Conservation (phyloP, 176 grass and related monocot species). For the Urochloa ruziziensis region DNA sequence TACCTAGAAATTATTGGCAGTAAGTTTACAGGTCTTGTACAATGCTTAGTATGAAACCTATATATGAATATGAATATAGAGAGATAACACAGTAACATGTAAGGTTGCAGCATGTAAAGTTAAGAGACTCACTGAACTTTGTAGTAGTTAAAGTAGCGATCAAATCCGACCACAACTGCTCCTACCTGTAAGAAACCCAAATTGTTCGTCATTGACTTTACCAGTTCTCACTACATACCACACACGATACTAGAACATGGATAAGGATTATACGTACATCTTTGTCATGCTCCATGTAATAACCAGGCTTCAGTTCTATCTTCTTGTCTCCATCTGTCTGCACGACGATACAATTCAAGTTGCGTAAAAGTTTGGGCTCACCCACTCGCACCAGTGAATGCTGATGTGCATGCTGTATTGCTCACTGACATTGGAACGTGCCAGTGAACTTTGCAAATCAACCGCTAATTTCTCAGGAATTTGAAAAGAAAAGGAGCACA, state of each 20-base stretch:
- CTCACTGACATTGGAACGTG: neutral
- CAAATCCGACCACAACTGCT: constrained; percentile 95
- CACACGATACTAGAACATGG: neutral
- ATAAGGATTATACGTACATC: constrained; percentile 50
- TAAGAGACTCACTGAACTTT: constrained; percentile 90
- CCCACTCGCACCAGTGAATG: neutral
- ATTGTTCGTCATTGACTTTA: constrained; percentile 5
- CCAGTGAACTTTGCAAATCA: neutral
- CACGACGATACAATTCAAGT: neutral
- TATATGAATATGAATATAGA: neutral
- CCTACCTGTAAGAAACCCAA: constrained; percentile 67
- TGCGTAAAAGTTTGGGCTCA: constrained; percentile 2
- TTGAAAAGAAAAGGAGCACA: neutral
- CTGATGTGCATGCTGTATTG: neutral
- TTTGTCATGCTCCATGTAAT: constrained; percentile 97
- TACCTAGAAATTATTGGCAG: constrained; percentile 52
- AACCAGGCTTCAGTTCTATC: constrained; percentile 95
- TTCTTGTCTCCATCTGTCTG: constrained; percentile 88
- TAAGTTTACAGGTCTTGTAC: neutral
- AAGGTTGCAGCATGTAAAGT: neutral
- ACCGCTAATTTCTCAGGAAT: neutral
- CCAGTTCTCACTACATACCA: neutral
- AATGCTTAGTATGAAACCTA: neutral
- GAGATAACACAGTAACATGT: neutral
- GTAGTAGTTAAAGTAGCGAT: constrained; percentile 97